Evolutionary conservation across 192 early-diverging fungal genomes (phyloP), one percentile per base, ranked within the genome.

Genomic region (Oehlia diaphana): DNA sequence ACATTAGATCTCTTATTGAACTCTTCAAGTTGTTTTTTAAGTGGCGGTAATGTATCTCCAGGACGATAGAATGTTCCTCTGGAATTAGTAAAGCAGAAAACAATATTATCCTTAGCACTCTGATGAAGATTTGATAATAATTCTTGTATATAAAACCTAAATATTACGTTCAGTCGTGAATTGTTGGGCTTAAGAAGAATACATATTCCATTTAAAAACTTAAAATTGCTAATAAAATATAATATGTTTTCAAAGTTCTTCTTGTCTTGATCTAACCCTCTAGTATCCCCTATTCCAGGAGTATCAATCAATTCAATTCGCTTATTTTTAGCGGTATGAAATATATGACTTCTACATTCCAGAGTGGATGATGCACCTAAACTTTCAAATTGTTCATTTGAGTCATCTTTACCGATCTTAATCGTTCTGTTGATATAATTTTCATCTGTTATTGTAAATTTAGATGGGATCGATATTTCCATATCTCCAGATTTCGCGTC

Each of bases 241-340:
- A 37, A 0, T 3, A 37, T 37, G 4, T 37, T 37, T 37, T 37
- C 35, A 37, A 37, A 37, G 4, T 37, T 37, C 4, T 37, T 37
- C 26, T 71, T 10, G 44, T 81, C 80, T 0, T 81, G 50, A 9
- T 78, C 66, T 26, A 82, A 50, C 4, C 76, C 81, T 78, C 76
- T 61, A 64, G 76, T 82, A 50, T 82, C 76, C 1, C 81, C 81
- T 9, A 82, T 78, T 35, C 81, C 76, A 50, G 81, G 81, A 64
- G 81, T 82, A 53, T 82, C 81, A 23, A 82, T 82, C 50, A 82
- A 78, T 53, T n/a, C n/a, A n/a, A n/a, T n/a, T n/a, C n/a, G n/a
- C n/a, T n/a, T n/a, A n/a, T n/a, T n/a, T n/a, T n/a, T n/a, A n/a
- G n/a, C n/a, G n/a, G n/a, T n/a, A n/a, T n/a, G n/a, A n/a, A n/a